Evolutionary conservation across 108 stramenopile genomes (phyloP).

Genomic region (Cyclostephanos tholiformis): DNA sequence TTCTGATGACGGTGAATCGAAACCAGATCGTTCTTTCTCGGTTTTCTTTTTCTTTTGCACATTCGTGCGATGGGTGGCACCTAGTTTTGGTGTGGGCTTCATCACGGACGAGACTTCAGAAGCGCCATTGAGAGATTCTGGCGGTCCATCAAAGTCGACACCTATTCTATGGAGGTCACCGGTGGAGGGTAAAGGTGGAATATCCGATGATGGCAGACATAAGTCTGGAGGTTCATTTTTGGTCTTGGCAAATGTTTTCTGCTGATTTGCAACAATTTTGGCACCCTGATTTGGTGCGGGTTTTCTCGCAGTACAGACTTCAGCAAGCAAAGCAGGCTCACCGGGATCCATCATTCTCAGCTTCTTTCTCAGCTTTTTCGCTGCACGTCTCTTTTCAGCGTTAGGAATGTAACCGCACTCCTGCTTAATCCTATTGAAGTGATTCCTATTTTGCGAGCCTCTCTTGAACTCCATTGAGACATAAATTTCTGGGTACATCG

Average conservation of each 20-base stretch:
- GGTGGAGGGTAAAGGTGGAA: constrained; percentile 11
- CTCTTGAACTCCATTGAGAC: constrained; percentile 37
- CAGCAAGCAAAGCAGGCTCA: neutral
- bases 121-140: neutral
- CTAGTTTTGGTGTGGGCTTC: constrained; percentile 1
- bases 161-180: neutral
- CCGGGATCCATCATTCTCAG: neutral
- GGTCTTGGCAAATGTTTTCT: too few species aligned
- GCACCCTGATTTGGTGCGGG: neutral
- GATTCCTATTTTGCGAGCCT: constrained; percentile 47
- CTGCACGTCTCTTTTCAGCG: constrained; percentile 9
- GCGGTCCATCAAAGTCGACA: constrained; percentile 20
- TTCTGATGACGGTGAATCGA: neutral
- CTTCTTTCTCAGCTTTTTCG: constrained; percentile 3
- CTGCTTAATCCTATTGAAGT: constrained; percentile 20
- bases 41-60: too few species aligned
- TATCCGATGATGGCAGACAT: neutral
- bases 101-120: neutral
- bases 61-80: too few species aligned
- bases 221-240: too few species aligned
- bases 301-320: neutral
- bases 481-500: constrained; percentile 51
- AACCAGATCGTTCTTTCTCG: too few species aligned
- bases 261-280: too few species aligned
- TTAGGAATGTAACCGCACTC: constrained; percentile 23